Evolutionary conservation across 2,329 filamentous ascomycete genomes (phyloP).

Genomic region (Botrytis byssoidea): DNA sequence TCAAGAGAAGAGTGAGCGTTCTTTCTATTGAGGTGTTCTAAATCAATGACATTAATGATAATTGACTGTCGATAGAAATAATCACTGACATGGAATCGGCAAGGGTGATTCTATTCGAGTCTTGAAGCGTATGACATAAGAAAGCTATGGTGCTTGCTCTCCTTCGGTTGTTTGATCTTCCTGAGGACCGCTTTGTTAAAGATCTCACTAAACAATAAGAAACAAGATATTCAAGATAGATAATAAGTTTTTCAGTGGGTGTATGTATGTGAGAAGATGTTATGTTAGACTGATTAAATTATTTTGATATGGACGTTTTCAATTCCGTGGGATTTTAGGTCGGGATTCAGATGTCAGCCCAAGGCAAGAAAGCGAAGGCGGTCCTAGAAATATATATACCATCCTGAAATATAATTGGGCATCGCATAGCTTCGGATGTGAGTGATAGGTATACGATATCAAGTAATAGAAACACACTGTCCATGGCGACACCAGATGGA

Average conservation of each 20-base stretch:
- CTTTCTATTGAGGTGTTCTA: neutral
- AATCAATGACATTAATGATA: neutral
- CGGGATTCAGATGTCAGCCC: neutral
- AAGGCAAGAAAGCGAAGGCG: constrained; percentile 10
- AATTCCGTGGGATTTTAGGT: neutral
- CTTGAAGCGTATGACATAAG: neutral
- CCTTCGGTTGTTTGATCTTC: neutral
- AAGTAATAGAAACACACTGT: neutral
- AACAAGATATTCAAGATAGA: neutral
- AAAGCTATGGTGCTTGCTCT: neutral
- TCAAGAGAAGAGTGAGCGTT: neutral
- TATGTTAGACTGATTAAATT: neutral
- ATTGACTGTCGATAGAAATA: neutral
- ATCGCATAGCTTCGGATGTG: neutral
- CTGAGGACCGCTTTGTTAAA: neutral
- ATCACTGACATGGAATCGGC: neutral
- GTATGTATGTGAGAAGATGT: neutral
- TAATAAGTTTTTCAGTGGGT: neutral
- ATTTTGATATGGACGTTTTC: neutral
- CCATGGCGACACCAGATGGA: fast-evolving
- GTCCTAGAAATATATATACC: neutral
- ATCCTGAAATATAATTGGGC: neutral
- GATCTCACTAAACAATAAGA: neutral
- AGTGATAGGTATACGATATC: neutral
- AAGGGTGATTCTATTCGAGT: neutral